Evolutionary conservation across 2,329 filamentous ascomycete species (phyloP), one percentile per base, ranked within the genome.

Genomic region (Annulohypoxylon truncatum): DNA sequence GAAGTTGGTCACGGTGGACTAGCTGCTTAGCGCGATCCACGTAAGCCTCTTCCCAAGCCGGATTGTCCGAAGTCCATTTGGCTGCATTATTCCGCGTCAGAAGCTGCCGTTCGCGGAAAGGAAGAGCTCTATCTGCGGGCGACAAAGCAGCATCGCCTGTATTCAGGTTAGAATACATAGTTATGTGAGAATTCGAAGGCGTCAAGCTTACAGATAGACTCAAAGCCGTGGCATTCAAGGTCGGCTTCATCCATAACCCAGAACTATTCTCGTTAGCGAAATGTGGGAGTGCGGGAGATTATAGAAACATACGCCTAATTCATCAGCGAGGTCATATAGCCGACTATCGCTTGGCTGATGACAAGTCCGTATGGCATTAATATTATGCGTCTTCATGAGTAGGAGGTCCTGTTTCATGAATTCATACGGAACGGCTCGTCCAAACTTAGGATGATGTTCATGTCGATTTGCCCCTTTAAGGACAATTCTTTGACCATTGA

Each of bases 21-120:
- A 91, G 78, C 68, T 90, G 87, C 29, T 81, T 77, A n/a, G 86
- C 87, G 2, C 89, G 85, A 73, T 91, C 89, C 5, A 91, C 76
- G 69, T 91, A 91, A 0, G 88, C 86, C 5, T 84, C 81, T 59
- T 81, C 80, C 87, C 86, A 89, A 0, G 79, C 81, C 1, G 83
- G 82, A 59, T 89, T 89, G 70, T 89, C 82, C 0, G 84, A 84
- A 0, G 84, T 84, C 77, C 82, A 88, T 60, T 82, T 79, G 0
- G 81, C 82, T 13, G 79, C 77, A 4, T 77, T 67, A 1, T 69
- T 73, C 28, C 79, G 76, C 1, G 79, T 77, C 4, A 78, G 68
- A 28, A 76, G 74, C 54, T 76, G 76, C 20, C 76, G 69, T 55
- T 77, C 59, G 3, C 73, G 69, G 13, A 77, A 77, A 0, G 74